Base-by-base conservation (phyloP, 371 early-diverging fungal species). In the Lichtheimia ornata region DNA sequence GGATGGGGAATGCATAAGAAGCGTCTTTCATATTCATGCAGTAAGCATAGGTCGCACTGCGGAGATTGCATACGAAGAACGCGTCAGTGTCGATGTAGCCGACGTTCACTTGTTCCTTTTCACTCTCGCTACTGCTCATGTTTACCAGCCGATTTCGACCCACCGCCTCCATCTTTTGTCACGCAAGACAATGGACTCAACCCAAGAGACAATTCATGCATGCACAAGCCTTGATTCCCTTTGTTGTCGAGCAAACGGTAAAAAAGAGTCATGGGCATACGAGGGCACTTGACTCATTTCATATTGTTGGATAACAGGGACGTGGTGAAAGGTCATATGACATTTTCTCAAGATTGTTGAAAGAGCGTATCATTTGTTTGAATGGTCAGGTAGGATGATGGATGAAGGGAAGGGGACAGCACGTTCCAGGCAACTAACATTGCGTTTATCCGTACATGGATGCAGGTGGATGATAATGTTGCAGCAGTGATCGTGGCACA, bases 361-460 rank as follows among this genome's bases (percentile, higher is more conserved):
- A 96, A 70, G 99, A 98, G 62, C 88, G 98, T 45, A 98, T 98
- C 61, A 84, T 98, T 25, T 94, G 95, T 73, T 83, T 98, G 27
- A 94, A 94, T 74, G 97, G 97, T 2, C 87, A 88, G 24, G 93
- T 92, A 79, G 61, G 73, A 27, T 43, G n/a, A 24, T 18, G 17
- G 4, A 54, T 18, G 2, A 17, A 47, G 47, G 47, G 47, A 11
- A 2, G 47, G 47, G 17, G 5, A 15, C 7, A 22, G 40, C 2
- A 27, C 22, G 42, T 9, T 17, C 5, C 9, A 15, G 25, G 45
- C 14, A 15, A 12, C 13, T 18, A n/a, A 30, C 12, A 28, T 53
- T 20, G 28, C 42, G 14, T 22, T 49, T 22, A 22, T 40, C 30
- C 35, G 47, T 7, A 28, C 7, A 7, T 28, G 28, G 1, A 28